Base-by-base conservation (phyloP, 768 basidiomycete genomes). In the Suillus hirtellus region DNA sequence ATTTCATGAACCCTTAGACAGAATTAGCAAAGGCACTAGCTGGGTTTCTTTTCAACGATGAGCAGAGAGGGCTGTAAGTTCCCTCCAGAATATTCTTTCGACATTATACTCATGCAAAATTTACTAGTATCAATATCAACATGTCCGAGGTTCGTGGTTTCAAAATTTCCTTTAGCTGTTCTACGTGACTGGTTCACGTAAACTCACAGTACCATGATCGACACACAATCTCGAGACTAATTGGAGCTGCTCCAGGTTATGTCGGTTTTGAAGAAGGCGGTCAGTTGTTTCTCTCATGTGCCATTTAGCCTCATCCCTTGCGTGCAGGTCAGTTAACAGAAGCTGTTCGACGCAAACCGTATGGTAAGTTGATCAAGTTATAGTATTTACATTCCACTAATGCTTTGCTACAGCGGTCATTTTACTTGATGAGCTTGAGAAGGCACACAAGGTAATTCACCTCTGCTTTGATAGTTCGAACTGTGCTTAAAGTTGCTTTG, bases 211-310 rank as follows among this genome's bases (percentile, higher is more conserved):
- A 91, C 69, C 92, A 93, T 59, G 95, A 96, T 67, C 86, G 95
- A 60, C 93, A 98, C 71, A 94, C 93, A 0, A 89, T 98, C 60
- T 93, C 93, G 0, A 83, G 95, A 4, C 79, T 98, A 27, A 93
- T 98, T 59, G 96, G 96, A 61, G 92, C 94, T 2, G 92, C 95
- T 0, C 93, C 96, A 9, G 96, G 96, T 4, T 96, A 95, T 70
- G 89, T 97, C 7, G 89, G 88, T 10, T 85, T 86, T 66, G 88
- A 89, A 64, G 87, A 88, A 67, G 83, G 86, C 38, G 92, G 91
- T 86, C 65, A 62, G 81, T 67, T 49, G n/a, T 31, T 59, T 21
- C 34, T n/a, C 4, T 4, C 14, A 34, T 58, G 12, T 61, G 60
- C 4, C 42, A 17, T 7, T 4, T 8, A 4, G 46, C 12, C 9